Conservation (phyloP, 1,284 basidiomycete species). For the Apiotrichum montevideense region DNA sequence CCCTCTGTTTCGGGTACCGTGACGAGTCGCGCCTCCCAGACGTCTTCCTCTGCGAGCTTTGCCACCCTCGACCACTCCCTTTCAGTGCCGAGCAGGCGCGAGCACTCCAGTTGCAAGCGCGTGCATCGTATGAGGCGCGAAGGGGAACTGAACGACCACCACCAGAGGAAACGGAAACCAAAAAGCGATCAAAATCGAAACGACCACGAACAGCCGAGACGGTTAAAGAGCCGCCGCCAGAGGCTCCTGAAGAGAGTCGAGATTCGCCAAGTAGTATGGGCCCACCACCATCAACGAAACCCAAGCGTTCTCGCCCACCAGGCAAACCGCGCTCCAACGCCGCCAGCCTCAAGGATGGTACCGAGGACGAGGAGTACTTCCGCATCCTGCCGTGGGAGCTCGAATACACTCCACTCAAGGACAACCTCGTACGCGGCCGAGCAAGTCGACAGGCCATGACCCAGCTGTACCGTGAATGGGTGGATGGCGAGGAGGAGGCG, state of each 20-base stretch:
- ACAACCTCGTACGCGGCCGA: slow-evolving; percentile 37
- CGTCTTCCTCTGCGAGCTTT: slow-evolving; percentile 44
- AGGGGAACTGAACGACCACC: neutral
- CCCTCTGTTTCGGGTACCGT: slow-evolving; percentile 71
- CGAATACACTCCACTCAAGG: slow-evolving; percentile 43
- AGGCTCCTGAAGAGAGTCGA: slow-evolving; percentile 5
- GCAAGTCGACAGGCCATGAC: slow-evolving; percentile 27
- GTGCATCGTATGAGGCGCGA: slow-evolving; percentile 1
- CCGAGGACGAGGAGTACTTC: slow-evolving; percentile 38
- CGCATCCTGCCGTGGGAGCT: slow-evolving; percentile 37
- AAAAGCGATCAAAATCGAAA: slow-evolving; percentile 16
- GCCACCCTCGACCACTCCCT: slow-evolving; percentile 27
- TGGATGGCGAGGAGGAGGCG: slow-evolving; percentile 29
- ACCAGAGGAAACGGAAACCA: slow-evolving; percentile 6
- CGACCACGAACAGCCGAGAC: slow-evolving; percentile 11
- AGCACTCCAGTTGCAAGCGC: slow-evolving; percentile 19
- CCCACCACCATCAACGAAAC: slow-evolving; percentile 7
- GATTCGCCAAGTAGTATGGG: slow-evolving; percentile 10
- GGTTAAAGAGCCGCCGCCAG: neutral
- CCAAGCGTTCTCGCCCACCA: slow-evolving; percentile 8
- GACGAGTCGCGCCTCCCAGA: slow-evolving; percentile 65
- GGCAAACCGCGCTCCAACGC: slow-evolving; percentile 13
- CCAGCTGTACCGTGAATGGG: slow-evolving; percentile 38
- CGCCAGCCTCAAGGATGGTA: neutral
- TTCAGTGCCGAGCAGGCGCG: slow-evolving; percentile 30